phyloP scores from a whole-genome alignment of 139 green algal genomes.

The Picochlorum costavermella region DNA sequence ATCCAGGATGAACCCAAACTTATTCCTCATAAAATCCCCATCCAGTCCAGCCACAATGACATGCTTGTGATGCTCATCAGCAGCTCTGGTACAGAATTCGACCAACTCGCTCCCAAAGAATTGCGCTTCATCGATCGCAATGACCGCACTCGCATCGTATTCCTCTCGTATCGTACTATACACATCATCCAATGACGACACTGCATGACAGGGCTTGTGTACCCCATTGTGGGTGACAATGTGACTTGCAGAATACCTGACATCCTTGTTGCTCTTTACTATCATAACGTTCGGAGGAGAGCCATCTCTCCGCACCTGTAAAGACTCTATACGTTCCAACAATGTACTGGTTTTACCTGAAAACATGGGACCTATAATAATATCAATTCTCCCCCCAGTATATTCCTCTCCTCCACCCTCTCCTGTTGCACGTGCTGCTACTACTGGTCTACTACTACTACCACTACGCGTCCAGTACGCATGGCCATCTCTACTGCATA shows the following conservation, averaged over 20 bases:
- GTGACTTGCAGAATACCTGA: slow-evolving; percentile 33
- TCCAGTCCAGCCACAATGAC: slow-evolving; percentile 61
- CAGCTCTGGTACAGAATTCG: slow-evolving; percentile 48
- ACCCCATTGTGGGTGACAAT: slow-evolving; percentile 42
- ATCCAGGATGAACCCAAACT: slow-evolving; percentile 59
- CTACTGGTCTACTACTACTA: not conserved
- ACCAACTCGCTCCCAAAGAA: slow-evolving; percentile 65
- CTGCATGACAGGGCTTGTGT: slow-evolving; percentile 21
- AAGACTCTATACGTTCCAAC: too few relatives aligned
- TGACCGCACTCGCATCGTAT: slow-evolving; percentile 22
- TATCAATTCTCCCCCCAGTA: slow-evolving; percentile 33
- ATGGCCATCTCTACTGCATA: too few relatives aligned
- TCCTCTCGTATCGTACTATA: not conserved
- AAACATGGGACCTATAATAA: slow-evolving; percentile 72
- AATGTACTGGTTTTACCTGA: slow-evolving; percentile 53
- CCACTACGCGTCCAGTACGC: too few relatives aligned
- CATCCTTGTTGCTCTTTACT: slow-evolving; percentile 57
- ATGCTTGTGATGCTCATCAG: slow-evolving; percentile 54
- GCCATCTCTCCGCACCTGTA: slow-evolving; percentile 40
- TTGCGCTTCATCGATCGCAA: slow-evolving; percentile 82
- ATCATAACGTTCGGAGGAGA: slow-evolving; percentile 33
- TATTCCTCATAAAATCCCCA: slow-evolving; percentile 57
- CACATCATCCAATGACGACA: slow-evolving; percentile 18
- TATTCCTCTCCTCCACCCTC: not conserved
- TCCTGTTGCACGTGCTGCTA: not conserved